Evolutionary conservation across 2,329 filamentous ascomycete genomes (phyloP).

Genomic region (Cercospora zeina): DNA sequence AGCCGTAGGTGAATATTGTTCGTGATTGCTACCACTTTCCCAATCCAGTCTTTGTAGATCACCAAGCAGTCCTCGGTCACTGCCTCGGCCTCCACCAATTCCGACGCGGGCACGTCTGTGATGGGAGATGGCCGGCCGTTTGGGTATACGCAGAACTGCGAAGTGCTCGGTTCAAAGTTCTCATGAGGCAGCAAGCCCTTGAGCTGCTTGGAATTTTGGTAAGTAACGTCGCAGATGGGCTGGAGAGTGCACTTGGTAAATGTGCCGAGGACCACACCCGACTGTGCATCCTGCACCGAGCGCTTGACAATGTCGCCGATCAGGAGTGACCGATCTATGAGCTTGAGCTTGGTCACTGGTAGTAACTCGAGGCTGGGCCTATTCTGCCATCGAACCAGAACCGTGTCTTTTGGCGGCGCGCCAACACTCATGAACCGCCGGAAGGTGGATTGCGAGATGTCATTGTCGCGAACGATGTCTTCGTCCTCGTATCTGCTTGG

Average conservation of each 20-base stretch:
- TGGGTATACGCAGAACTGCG: conserved; percentile 23
- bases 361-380: conserved; percentile 47
- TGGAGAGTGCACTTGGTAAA: conserved; percentile 50
- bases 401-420: conserved; percentile 54
- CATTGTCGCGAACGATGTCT: conserved; percentile 41
- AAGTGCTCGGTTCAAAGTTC: conserved; percentile 17
- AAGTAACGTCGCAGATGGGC: conserved; percentile 36
- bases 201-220: conserved; percentile 24
- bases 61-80: conserved; percentile 55
- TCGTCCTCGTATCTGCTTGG: conserved; percentile 39
- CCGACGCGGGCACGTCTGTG: conserved; percentile 36
- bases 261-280: conserved; percentile 56
- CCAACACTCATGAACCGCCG: conserved; percentile 46
- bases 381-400: conserved; percentile 52
- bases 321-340: conserved; percentile 56
- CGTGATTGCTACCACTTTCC: conserved; percentile 53
- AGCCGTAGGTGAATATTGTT: conserved; percentile 55
- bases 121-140: conserved; percentile 28
- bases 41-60: conserved; percentile 58
- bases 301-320: conserved; percentile 59
- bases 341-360: conserved; percentile 47
- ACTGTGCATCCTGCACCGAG: conserved; percentile 51
- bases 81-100: conserved; percentile 36
- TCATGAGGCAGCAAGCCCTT: conserved; percentile 32
- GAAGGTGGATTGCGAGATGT: conserved; percentile 41